Evolutionary conservation across 208 protist genomes (phyloP), one percentile per base, ranked within the genome.

Genomic region (Leishmania tropica): DNA sequence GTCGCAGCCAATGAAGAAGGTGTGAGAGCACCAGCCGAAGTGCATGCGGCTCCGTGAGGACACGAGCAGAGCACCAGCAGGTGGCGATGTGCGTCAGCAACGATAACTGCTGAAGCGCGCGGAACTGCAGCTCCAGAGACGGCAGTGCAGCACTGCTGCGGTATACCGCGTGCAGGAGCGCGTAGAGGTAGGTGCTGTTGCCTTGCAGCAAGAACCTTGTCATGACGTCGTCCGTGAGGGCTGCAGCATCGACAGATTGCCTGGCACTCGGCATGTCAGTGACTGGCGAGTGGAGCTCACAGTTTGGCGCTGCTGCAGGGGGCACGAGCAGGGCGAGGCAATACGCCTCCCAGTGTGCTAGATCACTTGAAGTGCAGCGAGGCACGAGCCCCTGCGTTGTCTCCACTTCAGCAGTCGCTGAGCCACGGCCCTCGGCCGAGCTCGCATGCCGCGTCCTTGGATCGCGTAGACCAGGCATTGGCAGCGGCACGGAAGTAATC

Each of bases 51-150:
- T 60, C 28, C 0, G 48, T 51, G 47, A 87, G 74, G 15, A 85
- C 70, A 21, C 28, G 31, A 54, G 81, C 76, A n/a, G 77, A 79
- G 70, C 84, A 84, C 80, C 83, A 89, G 24, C 77, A 64, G 10
- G 64, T 74, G n/a, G 19, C 31, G 1, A 85, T 51, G 28, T 72
- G 45, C 0, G 31, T 75, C 2, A 79, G 62, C 51, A 84, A 77
- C 15, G 75, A 53, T 19, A 86, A 45, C 78, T 86, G 83, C 67
- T 79, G 78, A 21, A 58, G 62, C 0, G 28, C 68, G 24, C 83
- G 83, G 5, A 81, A 19, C 5, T 65, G 24, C 62, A 67, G 28
- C 74, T 82, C 83, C 31, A 76, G 21, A 3, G 83, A 83, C 13
- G 54, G 76, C n/a, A 51, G 83, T 0, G 65, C 37, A 0, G 45